Conservation (phyloP, 2,329 filamentous ascomycete genomes). For the Sarocladiaceae sp. region DNA sequence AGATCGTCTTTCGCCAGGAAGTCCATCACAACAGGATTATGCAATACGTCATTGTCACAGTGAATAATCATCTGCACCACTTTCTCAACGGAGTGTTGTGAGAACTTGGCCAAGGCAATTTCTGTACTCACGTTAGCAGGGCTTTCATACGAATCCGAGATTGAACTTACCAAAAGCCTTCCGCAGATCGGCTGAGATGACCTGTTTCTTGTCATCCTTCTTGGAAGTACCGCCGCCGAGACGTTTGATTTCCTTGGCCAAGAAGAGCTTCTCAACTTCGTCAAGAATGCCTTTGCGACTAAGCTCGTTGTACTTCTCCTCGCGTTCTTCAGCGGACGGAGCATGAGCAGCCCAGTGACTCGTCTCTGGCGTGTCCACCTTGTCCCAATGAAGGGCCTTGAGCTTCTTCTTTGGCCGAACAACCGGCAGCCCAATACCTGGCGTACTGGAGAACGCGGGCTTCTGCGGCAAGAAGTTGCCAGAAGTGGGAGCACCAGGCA, state of each 20-base stretch:
- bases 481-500: constrained; percentile 58
- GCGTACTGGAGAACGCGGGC: constrained; percentile 41
- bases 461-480: constrained; percentile 70
- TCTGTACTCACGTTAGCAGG: constrained; percentile 41
- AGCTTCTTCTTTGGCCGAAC: constrained; percentile 97
- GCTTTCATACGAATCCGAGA: not conserved
- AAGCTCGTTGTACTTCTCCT: constrained; percentile 92
- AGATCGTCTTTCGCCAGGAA: constrained; percentile 90
- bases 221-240: constrained; percentile 66
- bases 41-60: constrained; percentile 81
- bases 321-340: constrained; percentile 79
- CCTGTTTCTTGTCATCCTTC: constrained; percentile 94
- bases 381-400: constrained; percentile 98
- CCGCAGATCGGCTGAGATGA: constrained; percentile 85
- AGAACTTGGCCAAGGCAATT: constrained; percentile 92
- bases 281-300: constrained; percentile 93
- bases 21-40: constrained; percentile 91
- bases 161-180: constrained; percentile 67
- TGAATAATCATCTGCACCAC: constrained; percentile 92
- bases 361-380: constrained; percentile 85
- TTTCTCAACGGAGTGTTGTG: constrained; percentile 74
- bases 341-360: constrained; percentile 90
- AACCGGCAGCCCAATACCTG: constrained; percentile 64
- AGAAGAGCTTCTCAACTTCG: constrained; percentile 94
- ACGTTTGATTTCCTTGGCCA: constrained; percentile 93